Evolutionary conservation across 1,284 basidiomycete genomes (phyloP), one percentile per base, ranked within the genome.

Genomic region (Puccinia polysora): DNA sequence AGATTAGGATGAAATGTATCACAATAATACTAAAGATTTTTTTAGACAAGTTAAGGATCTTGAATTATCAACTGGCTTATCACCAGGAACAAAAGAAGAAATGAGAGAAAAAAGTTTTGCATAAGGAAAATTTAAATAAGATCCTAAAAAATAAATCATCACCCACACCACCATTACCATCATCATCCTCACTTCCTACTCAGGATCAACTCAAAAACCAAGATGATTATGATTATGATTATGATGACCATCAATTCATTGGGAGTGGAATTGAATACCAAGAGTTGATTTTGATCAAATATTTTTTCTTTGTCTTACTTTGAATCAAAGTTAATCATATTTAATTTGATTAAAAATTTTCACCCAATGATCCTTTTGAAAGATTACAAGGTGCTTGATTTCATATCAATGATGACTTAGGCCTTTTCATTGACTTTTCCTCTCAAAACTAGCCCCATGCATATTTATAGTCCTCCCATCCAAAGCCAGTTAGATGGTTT

Each of bases 261-360:
- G n/a, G n/a, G n/a, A n/a, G n/a, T 4, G 86, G 88, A 0, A 79
- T 91, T 50, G 89, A 92, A 65, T 84, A 96, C 18, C 94, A 97
- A 78, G 93, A 97, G 79, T 92, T 92, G 0, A 82, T 94, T 77
- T 85, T 97, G 59, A 84, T 96, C 68, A 93, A 97, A 80, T 94
- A 97, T 81, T 81, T 97, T 53, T 81, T 97, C 25, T 94, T 87
- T 77, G 90, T 96, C 2, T 83, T 97, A 23, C 89, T 91, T 85
- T 95, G 95, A 1, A 92, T 97, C 53, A 91, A 96, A 82, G 94
- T 95, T 12, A 86, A 86, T 3, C 86, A 94, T 78, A 88, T 98
- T 76, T 88, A 87, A 0, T 89, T 87, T 75, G 86, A 91, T 73
- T 84, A 87, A 3, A 87, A 88, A 25, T 92, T 91, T 79, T 88